Evolutionary conservation across 2,329 filamentous ascomycete species (phyloP), one percentile per base, ranked within the genome.

Genomic region (Diaporthe caulivora): DNA sequence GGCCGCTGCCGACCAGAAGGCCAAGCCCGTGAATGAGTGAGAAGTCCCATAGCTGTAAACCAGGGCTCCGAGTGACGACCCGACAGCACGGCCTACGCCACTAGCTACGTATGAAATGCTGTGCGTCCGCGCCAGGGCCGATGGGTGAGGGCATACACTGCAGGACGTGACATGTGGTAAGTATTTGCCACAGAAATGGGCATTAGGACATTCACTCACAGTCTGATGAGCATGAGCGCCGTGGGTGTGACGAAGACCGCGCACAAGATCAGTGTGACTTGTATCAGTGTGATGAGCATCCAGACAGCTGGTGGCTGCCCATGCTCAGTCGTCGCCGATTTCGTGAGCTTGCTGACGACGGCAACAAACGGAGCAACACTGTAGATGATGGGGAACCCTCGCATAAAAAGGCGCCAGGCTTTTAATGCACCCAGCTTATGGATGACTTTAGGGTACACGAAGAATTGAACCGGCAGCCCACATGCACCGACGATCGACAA

Each of bases 401-500:
- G 40, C 58, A 64, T 64, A 18, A 64, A 64, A 64, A 64, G 42
- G 21, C 29, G 58, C 58, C 58, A 64, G 42, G 58, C 29, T 34
- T 9, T 64, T 24, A 64, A 31, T 31, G 58, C 58, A 49, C 58
- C 40, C 26, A 64, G 58, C 40, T 64, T 64, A 2, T 64, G 58
- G 58, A 64, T 64, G 42, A 64, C 18, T 34, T 64, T 64, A 13
- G 58, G 58, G 58, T 64, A 64, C 40, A 64, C 58, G 58, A 64
- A 64, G 58, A 64, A 64, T 18, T 64, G 58, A 24, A 64, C 7
- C 42, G 58, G 58, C 10, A 64, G 40, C 2, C 58, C 58, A 31
- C 58, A 64, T 34, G 18, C 42, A 24, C 58, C 58, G 58, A 64
- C 18, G 29, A 64, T 64, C 24, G 58, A 64, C 42, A 64, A 40